phyloP scores from a whole-genome alignment of 495 filamentous ascomycete genomes.

The Xylaria sp. region DNA sequence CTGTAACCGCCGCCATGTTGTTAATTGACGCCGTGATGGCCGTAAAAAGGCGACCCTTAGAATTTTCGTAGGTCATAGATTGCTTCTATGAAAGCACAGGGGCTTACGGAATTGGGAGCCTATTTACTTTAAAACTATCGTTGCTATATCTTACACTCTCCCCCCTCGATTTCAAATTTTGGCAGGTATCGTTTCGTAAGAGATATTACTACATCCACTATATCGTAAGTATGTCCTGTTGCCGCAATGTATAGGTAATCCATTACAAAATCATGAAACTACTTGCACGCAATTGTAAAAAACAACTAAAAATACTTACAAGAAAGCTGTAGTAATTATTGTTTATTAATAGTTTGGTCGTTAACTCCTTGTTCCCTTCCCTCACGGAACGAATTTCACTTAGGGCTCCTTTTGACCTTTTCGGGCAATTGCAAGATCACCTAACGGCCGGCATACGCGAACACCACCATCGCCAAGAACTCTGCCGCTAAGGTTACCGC shows the following conservation, averaged over 20 bases:
- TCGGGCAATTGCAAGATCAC: no score
- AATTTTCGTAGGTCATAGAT: conserved; percentile 2
- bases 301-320: no score
- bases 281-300: no score
- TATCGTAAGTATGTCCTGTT: background rate
- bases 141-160: background rate
- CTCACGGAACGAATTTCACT: no score
- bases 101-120: background rate
- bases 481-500: no score
- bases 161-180: background rate
- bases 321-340: no score
- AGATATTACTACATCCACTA: background rate
- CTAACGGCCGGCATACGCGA: no score
- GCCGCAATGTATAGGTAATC: background rate
- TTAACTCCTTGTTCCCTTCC: no score
- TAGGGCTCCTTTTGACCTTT: no score
- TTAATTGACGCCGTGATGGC: background rate
- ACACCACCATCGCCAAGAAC: no score
- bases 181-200: background rate
- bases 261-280: no score
- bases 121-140: background rate
- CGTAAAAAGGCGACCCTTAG: background rate
- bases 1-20: background rate
- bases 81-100: background rate
- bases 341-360: no score